phyloP scores from a whole-genome alignment of 306 rosid genomes.

The Quercus robur region DNA sequence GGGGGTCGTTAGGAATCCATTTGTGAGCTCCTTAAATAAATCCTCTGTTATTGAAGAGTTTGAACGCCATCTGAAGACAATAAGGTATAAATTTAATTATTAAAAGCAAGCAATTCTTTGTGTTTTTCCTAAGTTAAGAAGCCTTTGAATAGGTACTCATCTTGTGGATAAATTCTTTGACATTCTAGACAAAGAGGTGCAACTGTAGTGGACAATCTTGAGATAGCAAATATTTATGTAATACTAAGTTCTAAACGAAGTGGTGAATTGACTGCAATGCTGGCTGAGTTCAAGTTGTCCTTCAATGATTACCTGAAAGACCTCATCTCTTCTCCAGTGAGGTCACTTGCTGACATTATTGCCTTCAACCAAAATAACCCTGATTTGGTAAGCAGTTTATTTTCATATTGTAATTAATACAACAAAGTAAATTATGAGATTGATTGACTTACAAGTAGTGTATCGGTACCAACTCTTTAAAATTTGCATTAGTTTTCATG shows the following conservation, averaged over 20 bases:
- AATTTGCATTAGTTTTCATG: not conserved
- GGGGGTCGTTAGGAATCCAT: constrained; percentile 57
- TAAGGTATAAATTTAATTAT: constrained; percentile 31
- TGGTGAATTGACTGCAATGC: constrained; percentile 31
- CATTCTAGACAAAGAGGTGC: constrained; percentile 60
- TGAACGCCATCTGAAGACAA: constrained; percentile 34
- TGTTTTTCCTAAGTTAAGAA: not conserved
- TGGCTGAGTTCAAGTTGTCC: constrained; percentile 49
- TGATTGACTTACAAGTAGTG: too few relatives aligned
- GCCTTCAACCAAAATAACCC: constrained; percentile 52
- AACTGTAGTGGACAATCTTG: constrained; percentile 52
- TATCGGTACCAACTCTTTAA: not conserved
- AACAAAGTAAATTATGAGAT: not conserved
- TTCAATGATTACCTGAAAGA: constrained; percentile 44
- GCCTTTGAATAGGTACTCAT: not conserved
- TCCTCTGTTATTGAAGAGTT: constrained; percentile 33
- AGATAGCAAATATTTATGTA: constrained; percentile 32
- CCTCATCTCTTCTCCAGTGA: constrained; percentile 45
- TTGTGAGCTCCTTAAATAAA: constrained; percentile 25
- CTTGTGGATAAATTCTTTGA: not conserved
- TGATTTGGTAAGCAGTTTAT: constrained; percentile 31
- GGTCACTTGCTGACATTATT: constrained; percentile 49
- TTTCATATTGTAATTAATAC: not conserved
- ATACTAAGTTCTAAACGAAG: constrained; percentile 27
- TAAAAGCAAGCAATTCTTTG: not conserved